Percentiles rank a stretch among this genome's conserved stretches.
Conservation (phyloP, 2,329 filamentous ascomycete species). For the Aspergillus glaucus region DNA sequence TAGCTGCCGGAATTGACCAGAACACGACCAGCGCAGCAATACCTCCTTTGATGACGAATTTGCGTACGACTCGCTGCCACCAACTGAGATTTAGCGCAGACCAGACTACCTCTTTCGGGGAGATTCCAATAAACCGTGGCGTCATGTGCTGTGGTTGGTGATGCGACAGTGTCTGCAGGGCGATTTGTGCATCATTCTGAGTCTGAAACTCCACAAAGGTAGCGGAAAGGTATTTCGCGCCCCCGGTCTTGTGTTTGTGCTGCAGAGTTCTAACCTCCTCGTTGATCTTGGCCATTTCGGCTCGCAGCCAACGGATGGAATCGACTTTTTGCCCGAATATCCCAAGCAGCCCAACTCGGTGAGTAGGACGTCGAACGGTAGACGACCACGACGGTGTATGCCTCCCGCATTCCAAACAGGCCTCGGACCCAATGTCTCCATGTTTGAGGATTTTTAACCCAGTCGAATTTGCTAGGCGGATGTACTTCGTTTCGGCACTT, state of each 20-base stretch:
- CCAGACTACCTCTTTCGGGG: slow-evolving; percentile 85
- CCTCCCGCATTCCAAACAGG: slow-evolving; percentile 24
- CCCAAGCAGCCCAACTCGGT: slow-evolving; percentile 61
- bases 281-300: slow-evolving; percentile 64
- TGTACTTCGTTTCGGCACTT: slow-evolving; percentile 76
- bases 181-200: slow-evolving; percentile 76
- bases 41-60: slow-evolving; percentile 61
- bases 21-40: slow-evolving; percentile 77
- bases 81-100: slow-evolving; percentile 70
- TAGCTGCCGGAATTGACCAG: slow-evolving; percentile 69
- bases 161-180: slow-evolving; percentile 76
- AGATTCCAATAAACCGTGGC: slow-evolving; percentile 77
- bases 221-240: slow-evolving; percentile 61
- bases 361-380: slow-evolving; percentile 60
- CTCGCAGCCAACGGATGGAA: slow-evolving; percentile 78
- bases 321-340: slow-evolving; percentile 79
- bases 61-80: slow-evolving; percentile 73
- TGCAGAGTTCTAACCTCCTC: slow-evolving; percentile 64
- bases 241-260: slow-evolving; percentile 55
- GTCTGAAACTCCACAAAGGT: slow-evolving; percentile 86
- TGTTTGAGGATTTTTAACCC: slow-evolving; percentile 54
- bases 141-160: slow-evolving; percentile 82
- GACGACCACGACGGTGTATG: slow-evolving; percentile 22
- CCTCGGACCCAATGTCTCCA: slow-evolving; percentile 15
- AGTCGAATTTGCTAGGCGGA: slow-evolving; percentile 67